Conservation (phyloP, 805 yeast species). For the Metschnikowia dekortorum region DNA sequence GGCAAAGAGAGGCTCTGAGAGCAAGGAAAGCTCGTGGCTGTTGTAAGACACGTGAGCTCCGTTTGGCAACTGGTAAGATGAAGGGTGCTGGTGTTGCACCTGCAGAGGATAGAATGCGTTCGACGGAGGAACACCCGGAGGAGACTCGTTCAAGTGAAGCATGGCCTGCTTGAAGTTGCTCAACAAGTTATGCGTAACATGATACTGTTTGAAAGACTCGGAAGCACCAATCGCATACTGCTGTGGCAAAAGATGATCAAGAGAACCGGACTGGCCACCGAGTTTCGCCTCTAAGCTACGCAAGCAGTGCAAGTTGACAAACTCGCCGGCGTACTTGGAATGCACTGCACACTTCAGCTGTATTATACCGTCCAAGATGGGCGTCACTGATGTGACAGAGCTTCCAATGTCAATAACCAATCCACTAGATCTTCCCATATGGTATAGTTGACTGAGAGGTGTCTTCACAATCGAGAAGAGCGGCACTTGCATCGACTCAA, state of each 20-base stretch:
- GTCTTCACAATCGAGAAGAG: conserved; percentile 69
- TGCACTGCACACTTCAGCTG: conserved; percentile 60
- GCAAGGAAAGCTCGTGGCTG: conserved; percentile 45
- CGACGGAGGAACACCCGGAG: conserved; percentile 13
- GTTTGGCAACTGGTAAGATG: conserved; percentile 54
- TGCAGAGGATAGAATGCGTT: conserved; percentile 17
- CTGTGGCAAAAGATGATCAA: conserved; percentile 14
- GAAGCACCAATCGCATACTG: conserved; percentile 4
- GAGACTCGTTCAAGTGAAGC: conserved; percentile 23
- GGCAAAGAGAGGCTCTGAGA: conserved; percentile 67
- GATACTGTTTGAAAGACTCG: conserved; percentile 34
- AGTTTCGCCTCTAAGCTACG: conserved; percentile 37
- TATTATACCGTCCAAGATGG: conserved; percentile 71
- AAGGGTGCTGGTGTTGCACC: conserved; percentile 20
- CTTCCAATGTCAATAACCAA: conserved; percentile 80
- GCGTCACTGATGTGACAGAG: conserved; percentile 65
- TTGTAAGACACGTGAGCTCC: conserved; percentile 36
- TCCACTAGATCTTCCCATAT: conserved; percentile 74
- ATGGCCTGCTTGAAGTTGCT: conserved; percentile 34
- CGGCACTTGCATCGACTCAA: conserved; percentile 72
- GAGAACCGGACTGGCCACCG: conserved; percentile 17
- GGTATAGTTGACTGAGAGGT: conserved; percentile 73
- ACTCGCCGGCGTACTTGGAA: conserved; percentile 82
- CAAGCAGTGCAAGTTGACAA: conserved; percentile 60
- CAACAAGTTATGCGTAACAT: conserved; percentile 30